Conservation (phyloP, 495 filamentous ascomycete species). For the Hapsidospora chrysogenum region DNA sequence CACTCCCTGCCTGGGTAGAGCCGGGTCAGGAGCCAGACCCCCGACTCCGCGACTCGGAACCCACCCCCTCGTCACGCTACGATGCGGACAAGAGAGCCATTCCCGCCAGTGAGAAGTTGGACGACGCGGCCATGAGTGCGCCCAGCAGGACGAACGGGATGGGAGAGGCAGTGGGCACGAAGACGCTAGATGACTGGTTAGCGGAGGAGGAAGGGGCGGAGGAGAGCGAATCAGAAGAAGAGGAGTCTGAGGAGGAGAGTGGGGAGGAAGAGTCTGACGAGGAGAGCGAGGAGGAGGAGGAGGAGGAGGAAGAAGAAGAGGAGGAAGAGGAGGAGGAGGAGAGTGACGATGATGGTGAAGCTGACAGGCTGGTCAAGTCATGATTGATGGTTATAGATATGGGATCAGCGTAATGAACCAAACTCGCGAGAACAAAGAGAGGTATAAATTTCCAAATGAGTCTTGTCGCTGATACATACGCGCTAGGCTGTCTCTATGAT, state of each 20-base stretch:
- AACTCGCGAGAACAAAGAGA: neutral
- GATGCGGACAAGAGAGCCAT: conserved; percentile 23
- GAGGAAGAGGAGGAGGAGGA: conserved; percentile 16
- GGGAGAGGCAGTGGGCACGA: conserved; percentile 30
- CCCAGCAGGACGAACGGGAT: conserved; percentile 18
- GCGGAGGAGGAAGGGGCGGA: conserved; percentile 43
- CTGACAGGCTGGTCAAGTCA: conserved; percentile 26
- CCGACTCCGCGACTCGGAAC: conserved; percentile 41
- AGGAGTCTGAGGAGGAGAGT: conserved; percentile 9
- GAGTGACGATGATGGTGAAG: conserved; percentile 22
- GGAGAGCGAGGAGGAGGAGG: conserved; percentile 27
- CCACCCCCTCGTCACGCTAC: conserved; percentile 13
- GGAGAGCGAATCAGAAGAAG: conserved; percentile 7
- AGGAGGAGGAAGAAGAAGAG: conserved; percentile 34
- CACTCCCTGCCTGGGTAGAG: conserved; percentile 71
- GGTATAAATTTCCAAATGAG: neutral
- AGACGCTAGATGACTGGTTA: conserved; percentile 83
- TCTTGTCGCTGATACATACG: no score
- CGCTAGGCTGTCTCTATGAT: no score
- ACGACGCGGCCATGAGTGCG: conserved; percentile 40
- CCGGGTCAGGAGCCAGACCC: conserved; percentile 65
- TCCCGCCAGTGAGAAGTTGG: conserved; percentile 49
- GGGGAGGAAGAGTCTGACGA: conserved; percentile 16
- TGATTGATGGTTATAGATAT: no score
- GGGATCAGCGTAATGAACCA: neutral